Evolutionary conservation across 2,329 filamentous ascomycete species (phyloP).

Genomic region (Colletotrichum liaoningense): DNA sequence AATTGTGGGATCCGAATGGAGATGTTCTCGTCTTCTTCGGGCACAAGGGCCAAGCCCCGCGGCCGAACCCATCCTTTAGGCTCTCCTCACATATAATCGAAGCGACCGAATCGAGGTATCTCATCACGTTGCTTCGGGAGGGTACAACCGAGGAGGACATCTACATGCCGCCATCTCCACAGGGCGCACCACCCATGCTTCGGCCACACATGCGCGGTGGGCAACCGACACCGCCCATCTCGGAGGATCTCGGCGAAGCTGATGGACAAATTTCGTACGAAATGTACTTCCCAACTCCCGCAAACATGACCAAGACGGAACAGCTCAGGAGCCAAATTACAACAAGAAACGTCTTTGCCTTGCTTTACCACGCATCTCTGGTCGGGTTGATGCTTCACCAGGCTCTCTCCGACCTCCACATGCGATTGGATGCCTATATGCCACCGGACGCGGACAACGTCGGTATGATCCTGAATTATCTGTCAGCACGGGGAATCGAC

Average conservation of each 20-base stretch:
- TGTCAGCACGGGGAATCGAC: constrained; percentile 69
- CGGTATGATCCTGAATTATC: constrained; percentile 70
- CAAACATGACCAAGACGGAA: constrained; percentile 58
- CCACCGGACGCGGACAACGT: constrained; percentile 67
- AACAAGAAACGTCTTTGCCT: constrained; percentile 76
- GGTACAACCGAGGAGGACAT: constrained; percentile 62
- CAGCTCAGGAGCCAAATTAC: constrained; percentile 71
- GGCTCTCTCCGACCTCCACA: constrained; percentile 71
- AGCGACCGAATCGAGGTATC: constrained; percentile 64
- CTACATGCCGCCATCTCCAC: constrained; percentile 55
- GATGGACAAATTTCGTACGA: constrained; percentile 70
- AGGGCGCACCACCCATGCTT: constrained; percentile 53
- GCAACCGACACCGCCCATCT: constrained; percentile 57
- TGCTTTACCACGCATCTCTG: constrained; percentile 72
- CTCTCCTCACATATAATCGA: constrained; percentile 70
- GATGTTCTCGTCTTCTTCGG: constrained; percentile 69
- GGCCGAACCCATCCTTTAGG: constrained; percentile 65
- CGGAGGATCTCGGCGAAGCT: constrained; percentile 56
- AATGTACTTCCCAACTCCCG: constrained; percentile 71
- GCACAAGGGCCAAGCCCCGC: constrained; percentile 55
- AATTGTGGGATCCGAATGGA: constrained; percentile 71
- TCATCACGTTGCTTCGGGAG: constrained; percentile 65
- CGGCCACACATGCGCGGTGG: constrained; percentile 44
- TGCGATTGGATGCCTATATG: constrained; percentile 70
- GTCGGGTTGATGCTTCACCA: constrained; percentile 74